These are phyloP conservation scores for Scutellaria minor DNA, from an alignment of 257 asterid species.

Conservation along the genomic window DNA sequence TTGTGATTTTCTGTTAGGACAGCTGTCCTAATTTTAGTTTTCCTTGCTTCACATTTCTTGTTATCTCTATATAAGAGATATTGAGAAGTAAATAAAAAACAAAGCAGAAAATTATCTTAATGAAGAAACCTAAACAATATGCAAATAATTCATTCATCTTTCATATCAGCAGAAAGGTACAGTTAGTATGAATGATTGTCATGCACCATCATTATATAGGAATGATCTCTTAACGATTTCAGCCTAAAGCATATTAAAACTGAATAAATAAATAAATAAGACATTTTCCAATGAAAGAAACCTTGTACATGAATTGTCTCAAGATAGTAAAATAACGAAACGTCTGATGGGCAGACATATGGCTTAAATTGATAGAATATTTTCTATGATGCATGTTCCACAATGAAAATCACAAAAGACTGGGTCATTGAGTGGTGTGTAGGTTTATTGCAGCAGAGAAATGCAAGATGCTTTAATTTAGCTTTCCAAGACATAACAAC, in stretches of 20 bases:
- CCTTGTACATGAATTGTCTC: neutral
- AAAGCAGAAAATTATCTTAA: no score
- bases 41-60: no score
- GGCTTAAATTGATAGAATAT: conserved; percentile 7
- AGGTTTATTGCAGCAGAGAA: conserved; percentile 7
- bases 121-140: no score
- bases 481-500: conserved; percentile 8
- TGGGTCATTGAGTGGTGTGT: neutral
- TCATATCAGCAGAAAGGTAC: no score
- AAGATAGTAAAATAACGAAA: neutral
- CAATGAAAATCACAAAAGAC: conserved; percentile 11
- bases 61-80: no score
- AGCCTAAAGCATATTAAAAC: neutral
- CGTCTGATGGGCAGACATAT: neutral
- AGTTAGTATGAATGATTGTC: no score
- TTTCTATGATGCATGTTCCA: conserved; percentile 17
- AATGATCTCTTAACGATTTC: no score
- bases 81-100: no score
- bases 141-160: no score
- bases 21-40: no score
- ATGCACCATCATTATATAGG: no score
- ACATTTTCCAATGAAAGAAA: neutral
- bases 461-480: conserved; percentile 17
- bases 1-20: no score
- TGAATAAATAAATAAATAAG: neutral